Evolutionary conservation across 805 yeast genomes (phyloP), one percentile per base, ranked within the genome.

Genomic region (Kodamaea jinghongensis): DNA sequence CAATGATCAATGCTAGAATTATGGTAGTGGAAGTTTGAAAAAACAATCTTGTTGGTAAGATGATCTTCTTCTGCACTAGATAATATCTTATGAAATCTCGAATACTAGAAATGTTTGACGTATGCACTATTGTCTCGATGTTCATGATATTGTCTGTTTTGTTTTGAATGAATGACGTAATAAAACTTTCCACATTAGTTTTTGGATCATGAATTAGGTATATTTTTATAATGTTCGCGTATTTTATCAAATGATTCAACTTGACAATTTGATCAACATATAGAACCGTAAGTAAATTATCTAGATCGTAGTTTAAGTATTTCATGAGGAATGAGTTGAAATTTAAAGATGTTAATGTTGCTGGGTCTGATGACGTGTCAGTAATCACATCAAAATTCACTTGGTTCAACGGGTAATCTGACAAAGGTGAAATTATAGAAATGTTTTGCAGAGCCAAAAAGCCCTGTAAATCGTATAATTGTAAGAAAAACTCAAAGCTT

Each of bases 191-290:
- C 12, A 36, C 17, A 28, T 45, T 27, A 15, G 28, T 2, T 14
- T 10, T 17, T 2, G 36, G 6, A 27, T 41, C 33, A 36, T 58
- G 57, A 15, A 59, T 26, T n/a, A 60, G 33, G 39, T 53, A 63
- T 2, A 60, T 4, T 11, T 51, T 54, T 17, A 62, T 16, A 5
- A 16, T 26, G 25, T 45, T 43, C 1, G 69, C 65, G 25, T 49
- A 50, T 16, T 50, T 47, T 23, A 67, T 51, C 17, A 65, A 39
- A 39, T 63, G 65, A 43, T 67, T 63, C 8, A 46, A 44, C 16
- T 49, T 50, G 20, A 38, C 31, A 2, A 66, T 22, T 20, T 54
- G 41, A 43, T 58, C 58, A 20, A 65, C 42, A 42, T 54, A 63
- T 8, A 63, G 43, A 7, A 51, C 46, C 14, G 57, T 48, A 11